phyloP scores from a whole-genome alignment of 352 stramenopile genomes.

The Phytophthora chlamydospora region DNA sequence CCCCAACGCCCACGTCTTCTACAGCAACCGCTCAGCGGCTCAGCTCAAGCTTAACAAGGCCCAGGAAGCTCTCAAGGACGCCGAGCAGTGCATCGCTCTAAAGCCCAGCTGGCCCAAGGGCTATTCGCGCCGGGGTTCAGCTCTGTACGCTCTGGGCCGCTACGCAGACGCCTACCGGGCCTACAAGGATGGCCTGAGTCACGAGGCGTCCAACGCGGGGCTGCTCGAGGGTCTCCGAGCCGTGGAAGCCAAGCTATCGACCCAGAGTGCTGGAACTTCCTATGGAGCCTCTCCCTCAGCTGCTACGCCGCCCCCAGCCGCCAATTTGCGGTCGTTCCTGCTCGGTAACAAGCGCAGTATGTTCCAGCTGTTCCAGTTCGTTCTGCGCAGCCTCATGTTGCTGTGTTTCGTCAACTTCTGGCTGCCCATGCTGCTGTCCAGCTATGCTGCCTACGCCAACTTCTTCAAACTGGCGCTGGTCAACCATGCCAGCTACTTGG shows the following conservation, averaged over 20 bases:
- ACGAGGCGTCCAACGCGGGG: conserved; percentile 67
- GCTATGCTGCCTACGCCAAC: conserved; percentile 54
- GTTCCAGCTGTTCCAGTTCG: conserved; percentile 80
- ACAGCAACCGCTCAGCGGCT: conserved; percentile 86
- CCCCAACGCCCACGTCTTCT: conserved; percentile 69
- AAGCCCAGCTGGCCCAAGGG: conserved; percentile 87
- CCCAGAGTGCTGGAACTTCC: conserved; percentile 16
- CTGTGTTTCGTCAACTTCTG: conserved; percentile 80
- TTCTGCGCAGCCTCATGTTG: conserved; percentile 66
- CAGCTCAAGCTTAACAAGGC: conserved; percentile 82
- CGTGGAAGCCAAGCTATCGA: conserved; percentile 59
- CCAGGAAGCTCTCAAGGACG: conserved; percentile 72
- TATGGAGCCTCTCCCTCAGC: conserved; percentile 5
- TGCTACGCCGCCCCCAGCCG: conserved; percentile 11
- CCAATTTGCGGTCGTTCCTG: conserved; percentile 51
- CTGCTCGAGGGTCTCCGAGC: conserved; percentile 71
- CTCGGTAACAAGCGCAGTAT: conserved; percentile 66
- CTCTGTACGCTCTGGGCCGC: conserved; percentile 68
- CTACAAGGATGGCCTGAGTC: conserved; percentile 78
- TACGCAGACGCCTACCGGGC: conserved; percentile 76
- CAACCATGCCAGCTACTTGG: conserved; percentile 81
- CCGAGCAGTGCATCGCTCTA: conserved; percentile 78
- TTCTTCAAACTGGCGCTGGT: conserved; percentile 88
- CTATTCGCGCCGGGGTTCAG: conserved; percentile 85
- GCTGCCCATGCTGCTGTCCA: conserved; percentile 52